Conservation (phyloP, 345 rosid genomes). For the Kernera saxatilis region DNA sequence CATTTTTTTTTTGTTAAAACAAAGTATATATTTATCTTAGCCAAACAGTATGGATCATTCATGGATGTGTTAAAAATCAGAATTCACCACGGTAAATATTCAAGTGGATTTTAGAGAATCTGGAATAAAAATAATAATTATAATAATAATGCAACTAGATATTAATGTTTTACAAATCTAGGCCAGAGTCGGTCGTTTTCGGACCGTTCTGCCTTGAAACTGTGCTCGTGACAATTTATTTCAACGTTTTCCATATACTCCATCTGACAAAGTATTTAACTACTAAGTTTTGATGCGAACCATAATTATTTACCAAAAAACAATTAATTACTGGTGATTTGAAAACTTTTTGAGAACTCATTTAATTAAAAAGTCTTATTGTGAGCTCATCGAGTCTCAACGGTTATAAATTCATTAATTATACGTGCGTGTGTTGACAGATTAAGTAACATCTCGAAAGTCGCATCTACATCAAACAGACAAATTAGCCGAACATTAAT, state of each 20-base stretch:
- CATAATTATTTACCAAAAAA: neutral
- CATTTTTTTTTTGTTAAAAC: too few relatives aligned
- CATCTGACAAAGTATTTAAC: neutral
- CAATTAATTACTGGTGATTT: neutral
- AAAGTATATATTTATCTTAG: too few relatives aligned
- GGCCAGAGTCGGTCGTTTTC: conserved; percentile 11
- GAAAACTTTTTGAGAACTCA: neutral
- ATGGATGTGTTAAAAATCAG: neutral
- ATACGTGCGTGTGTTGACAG: neutral
- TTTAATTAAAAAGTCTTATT: neutral
- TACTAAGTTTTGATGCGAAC: neutral
- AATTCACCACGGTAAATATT: neutral
- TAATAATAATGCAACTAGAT: neutral
- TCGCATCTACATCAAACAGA: too few relatives aligned
- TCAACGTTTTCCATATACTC: neutral
- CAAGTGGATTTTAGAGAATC: neutral
- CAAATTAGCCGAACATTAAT: too few relatives aligned
- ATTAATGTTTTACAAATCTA: neutral
- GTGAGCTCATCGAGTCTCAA: neutral
- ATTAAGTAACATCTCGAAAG: neutral
- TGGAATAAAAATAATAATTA: neutral
- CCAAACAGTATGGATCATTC: too few relatives aligned
- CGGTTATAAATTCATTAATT: conserved; percentile 3
- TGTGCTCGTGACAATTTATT: neutral
- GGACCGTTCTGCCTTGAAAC: conserved; percentile 19